Evolutionary conservation across 78 protist genomes (phyloP).

Genomic region (Ministeria vibrans): DNA sequence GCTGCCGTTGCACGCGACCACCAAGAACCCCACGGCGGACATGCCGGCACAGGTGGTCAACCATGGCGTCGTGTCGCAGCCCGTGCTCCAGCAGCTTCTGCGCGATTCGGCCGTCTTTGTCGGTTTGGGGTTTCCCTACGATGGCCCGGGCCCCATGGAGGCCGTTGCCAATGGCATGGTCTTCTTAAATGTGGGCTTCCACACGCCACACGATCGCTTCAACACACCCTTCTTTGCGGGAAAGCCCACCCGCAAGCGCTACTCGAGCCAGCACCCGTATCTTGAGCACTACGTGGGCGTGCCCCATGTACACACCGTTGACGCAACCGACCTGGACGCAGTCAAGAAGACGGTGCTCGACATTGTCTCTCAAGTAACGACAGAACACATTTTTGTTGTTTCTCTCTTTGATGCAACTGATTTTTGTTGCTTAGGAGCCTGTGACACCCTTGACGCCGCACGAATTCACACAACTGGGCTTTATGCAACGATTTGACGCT

Average conservation of each 20-base stretch:
- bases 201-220: not conserved
- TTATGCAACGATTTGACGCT: not conserved
- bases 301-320: not conserved
- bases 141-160: not conserved
- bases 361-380: not conserved
- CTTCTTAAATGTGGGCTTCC: not conserved
- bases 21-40: not conserved
- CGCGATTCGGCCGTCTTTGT: not conserved
- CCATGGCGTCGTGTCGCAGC: not conserved
- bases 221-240: slow-evolving; percentile 7
- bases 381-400: too few relatives aligned
- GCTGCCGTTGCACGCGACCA: not conserved
- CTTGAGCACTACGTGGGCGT: not conserved
- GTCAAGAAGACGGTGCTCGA: not conserved
- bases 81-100: not conserved
- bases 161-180: not conserved
- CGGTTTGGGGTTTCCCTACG: not conserved
- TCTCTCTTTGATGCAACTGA: too few relatives aligned
- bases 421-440: too few relatives aligned
- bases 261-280: not conserved
- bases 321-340: not conserved
- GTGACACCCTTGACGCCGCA: too few relatives aligned
- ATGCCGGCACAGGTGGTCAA: not conserved
- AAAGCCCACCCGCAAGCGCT: not conserved
- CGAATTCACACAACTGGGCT: not conserved